A percentile compares a stretch with the other conserved stretches of the same genome.
Conservation (phyloP, 2,329 filamentous ascomycete genomes). For the Blastomyces silverae region DNA sequence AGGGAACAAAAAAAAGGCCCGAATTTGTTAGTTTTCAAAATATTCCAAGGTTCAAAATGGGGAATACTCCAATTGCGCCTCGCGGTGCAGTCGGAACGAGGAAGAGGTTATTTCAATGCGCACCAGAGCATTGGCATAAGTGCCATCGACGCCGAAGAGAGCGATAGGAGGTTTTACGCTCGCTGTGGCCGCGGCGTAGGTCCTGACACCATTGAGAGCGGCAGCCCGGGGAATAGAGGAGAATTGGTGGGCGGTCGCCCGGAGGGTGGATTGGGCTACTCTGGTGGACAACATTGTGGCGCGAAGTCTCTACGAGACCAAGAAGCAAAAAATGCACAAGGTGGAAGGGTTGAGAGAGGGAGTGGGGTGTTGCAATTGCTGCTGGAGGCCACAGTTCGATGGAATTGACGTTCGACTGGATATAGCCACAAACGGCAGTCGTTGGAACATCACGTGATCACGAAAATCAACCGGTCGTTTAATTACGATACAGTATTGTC, state of each 20-base stretch:
- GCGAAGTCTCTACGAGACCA: conserved; percentile 9
- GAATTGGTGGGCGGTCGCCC: conserved; percentile 46
- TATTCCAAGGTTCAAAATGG: neutral
- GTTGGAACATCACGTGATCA: conserved; percentile 7
- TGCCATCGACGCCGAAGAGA: conserved; percentile 93
- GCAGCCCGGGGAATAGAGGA: conserved; percentile 36
- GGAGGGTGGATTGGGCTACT: conserved; percentile 51
- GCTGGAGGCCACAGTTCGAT: conserved; percentile 10
- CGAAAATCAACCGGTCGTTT: conserved; percentile 2
- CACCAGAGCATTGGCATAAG: conserved; percentile 98
- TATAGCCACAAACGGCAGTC: conserved; percentile 4
- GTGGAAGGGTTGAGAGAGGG: neutral
- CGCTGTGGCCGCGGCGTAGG: conserved; percentile 64
- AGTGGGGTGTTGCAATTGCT: conserved; percentile 13
- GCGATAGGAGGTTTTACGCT: conserved; percentile 77
- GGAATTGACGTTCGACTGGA: conserved; percentile 1
- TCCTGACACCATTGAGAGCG: conserved; percentile 51
- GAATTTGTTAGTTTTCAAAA: conserved; percentile 11
- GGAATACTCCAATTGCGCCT: conserved; percentile 15
- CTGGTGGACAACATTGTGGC: conserved; percentile 51
- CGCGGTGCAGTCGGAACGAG: conserved; percentile 12
- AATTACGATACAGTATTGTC: conserved; percentile 3
- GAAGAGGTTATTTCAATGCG: conserved; percentile 32
- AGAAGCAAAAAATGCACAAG: conserved; percentile 4
- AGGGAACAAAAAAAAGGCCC: neutral